Conservation (phyloP, 129 eudicot genomes). For the Pseudognaphalium luteoalbum region DNA sequence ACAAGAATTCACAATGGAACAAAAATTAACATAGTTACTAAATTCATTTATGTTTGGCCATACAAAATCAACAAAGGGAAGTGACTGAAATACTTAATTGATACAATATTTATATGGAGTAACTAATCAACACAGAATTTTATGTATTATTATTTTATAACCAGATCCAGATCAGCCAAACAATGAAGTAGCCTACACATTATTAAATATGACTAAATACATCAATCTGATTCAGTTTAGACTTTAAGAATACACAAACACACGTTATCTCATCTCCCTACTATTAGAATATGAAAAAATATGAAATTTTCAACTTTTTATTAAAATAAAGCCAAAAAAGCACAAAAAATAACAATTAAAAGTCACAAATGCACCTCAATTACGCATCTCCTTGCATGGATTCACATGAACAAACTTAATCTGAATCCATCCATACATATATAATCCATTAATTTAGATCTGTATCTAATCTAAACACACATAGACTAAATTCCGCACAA, state of each 20-base stretch:
- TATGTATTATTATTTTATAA: not conserved
- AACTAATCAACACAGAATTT: not conserved
- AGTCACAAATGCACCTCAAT: not conserved
- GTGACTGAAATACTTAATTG: not conserved
- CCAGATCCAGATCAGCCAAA: constrained; percentile 23
- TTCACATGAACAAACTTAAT: not conserved
- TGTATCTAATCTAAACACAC: not conserved
- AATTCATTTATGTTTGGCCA: not conserved
- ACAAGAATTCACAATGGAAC: too few species aligned
- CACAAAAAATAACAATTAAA: not conserved
- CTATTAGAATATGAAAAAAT: too few species aligned
- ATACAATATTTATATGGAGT: not conserved
- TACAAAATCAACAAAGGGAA: not conserved
- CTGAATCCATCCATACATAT: too few species aligned
- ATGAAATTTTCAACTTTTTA: too few species aligned
- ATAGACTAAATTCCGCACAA: too few species aligned
- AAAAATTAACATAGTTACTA: not conserved
- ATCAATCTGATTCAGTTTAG: not conserved
- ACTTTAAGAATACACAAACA: not conserved
- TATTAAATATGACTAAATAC: not conserved
- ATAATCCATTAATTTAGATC: not conserved
- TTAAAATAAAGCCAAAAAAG: not conserved
- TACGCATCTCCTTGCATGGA: not conserved
- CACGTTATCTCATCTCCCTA: not conserved
- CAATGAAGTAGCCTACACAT: not conserved